These are phyloP conservation scores for Saccharomycopsis olivae DNA, from an alignment of 805 yeast genomes.

Conservation along the genomic window DNA sequence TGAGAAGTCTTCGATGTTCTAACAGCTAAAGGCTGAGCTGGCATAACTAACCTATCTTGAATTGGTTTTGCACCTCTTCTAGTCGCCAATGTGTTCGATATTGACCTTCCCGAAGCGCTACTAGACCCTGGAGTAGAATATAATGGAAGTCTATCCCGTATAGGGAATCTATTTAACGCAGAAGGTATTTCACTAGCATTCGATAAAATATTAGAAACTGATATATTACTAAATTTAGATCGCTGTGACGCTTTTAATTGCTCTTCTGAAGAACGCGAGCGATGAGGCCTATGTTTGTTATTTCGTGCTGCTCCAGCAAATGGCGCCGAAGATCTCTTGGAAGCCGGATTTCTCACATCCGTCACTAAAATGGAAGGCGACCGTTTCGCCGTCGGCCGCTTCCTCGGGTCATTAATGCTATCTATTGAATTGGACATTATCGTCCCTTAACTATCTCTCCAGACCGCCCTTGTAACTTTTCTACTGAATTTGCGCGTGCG, in stretches of 20 bases:
- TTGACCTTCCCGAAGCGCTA: not conserved
- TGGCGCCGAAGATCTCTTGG: conserved; percentile 50
- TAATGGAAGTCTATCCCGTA: not conserved
- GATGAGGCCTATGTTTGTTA: conserved; percentile 10
- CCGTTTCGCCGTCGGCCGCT: conserved; percentile 70
- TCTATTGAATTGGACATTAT: too few species aligned
- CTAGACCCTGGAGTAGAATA: not conserved
- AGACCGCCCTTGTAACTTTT: too few species aligned
- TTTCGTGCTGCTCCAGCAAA: conserved; percentile 54
- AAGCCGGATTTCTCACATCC: conserved; percentile 54
- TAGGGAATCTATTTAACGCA: conserved; percentile 39
- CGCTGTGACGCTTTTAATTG: conserved; percentile 19
- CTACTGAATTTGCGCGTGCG: too few species aligned
- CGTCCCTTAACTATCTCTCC: too few species aligned
- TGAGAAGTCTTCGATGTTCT: conserved; percentile 83
- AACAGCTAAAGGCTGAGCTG: conserved; percentile 48
- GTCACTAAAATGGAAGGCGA: conserved; percentile 93
- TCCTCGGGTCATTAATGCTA: too few species aligned
- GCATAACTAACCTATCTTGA: conserved; percentile 18
- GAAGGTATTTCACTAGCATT: conserved; percentile 84
- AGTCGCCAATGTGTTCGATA: not conserved
- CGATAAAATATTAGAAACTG: conserved; percentile 69
- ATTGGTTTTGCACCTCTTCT: not conserved
- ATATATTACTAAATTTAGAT: conserved; percentile 57
- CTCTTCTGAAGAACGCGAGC: conserved; percentile 15